Base-by-base conservation (phyloP, 768 basidiomycete genomes). In the Lactarius vividus region DNA sequence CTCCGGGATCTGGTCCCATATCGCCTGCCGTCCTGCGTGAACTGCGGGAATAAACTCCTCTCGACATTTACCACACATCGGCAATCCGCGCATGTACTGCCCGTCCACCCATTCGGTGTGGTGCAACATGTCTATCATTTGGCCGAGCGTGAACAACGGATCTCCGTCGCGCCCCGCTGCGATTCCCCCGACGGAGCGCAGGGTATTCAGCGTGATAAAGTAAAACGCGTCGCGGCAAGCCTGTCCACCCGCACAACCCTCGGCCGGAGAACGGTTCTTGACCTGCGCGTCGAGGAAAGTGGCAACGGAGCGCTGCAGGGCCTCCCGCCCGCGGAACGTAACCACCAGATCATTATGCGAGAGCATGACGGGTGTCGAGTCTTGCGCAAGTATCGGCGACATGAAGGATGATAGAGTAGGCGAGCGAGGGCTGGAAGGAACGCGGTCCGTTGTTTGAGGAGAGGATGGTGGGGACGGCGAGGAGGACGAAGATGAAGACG, bases 91-190 rank as follows among this genome's bases (percentile, higher is more conserved):
- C 72, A 77, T 77, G 62, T 75, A 74, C 4, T 63, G 69, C 46
- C 87, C 88, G 73, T 88, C 85, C 56, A 84, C 84, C 73, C 88
- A 89, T 73, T 91, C 89, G 59, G 82, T 86, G 57, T 89, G 79
- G 26, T 81, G 80, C 54, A 91, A 78, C 90, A 91, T 91, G 71
- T 88, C 88, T 61, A 80, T 78, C 18, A 86, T 85, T 75, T 90
- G 89, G 4, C 78, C 71, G 53, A 92, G 82, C 63, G 88, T 88
- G 72, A 81, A 89, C 28, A 92, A 75, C 59, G 88, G 86, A 72
- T 92, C 90, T 3, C 86, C 89, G 71, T 91, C 89, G 29, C 90
- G 80, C 56, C 89, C 89, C 62, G 79, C 81, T 1, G 88, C 83
- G 64, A 91, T 86, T 0, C 90, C 90, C 0, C 87, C 85, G 53